phyloP scores from a whole-genome alignment of 164 flowering plant species.

The Chimonanthus salicifolius region DNA sequence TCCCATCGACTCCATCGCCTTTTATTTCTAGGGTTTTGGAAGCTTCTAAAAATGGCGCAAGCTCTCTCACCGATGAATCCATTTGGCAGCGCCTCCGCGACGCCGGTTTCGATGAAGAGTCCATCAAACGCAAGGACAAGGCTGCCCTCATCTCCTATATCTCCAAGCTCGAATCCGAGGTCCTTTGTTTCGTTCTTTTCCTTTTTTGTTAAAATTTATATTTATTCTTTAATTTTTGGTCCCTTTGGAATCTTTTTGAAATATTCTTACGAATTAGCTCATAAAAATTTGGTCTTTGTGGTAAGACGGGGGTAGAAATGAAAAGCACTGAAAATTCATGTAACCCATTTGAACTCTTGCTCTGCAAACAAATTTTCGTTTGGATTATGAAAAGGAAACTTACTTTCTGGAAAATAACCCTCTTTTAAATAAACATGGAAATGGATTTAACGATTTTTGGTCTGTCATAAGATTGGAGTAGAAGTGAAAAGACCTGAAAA shows the following conservation, averaged over 20 bases:
- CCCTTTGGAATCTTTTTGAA: not conserved
- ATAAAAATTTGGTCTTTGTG: not conserved
- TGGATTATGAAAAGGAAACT: too few species aligned
- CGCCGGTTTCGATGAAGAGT: constrained; percentile 84
- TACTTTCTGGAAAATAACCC: too few species aligned
- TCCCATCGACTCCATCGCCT: constrained; percentile 4
- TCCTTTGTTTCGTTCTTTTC: constrained; percentile 6
- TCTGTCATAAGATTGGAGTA: too few species aligned
- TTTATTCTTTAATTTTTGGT: not conserved
- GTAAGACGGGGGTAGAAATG: not conserved
- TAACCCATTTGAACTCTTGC: too few species aligned
- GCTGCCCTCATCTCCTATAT: constrained; percentile 86
- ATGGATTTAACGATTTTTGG: too few species aligned
- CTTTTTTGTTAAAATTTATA: not conserved
- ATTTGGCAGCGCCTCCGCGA: constrained; percentile 73
- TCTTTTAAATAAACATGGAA: too few species aligned
- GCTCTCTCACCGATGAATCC: constrained; percentile 52
- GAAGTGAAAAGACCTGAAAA: too few species aligned
- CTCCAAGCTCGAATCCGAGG: constrained; percentile 88
- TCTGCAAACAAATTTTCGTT: too few species aligned
- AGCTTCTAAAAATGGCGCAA: constrained; percentile 11
- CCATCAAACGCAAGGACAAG: constrained; percentile 73
- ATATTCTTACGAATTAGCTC: not conserved
- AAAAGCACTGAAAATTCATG: not conserved
- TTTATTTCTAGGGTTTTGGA: constrained; percentile 2